Evolutionary conservation across 108 stramenopile species (phyloP).

Genomic region (Conticribra weissflogii): DNA sequence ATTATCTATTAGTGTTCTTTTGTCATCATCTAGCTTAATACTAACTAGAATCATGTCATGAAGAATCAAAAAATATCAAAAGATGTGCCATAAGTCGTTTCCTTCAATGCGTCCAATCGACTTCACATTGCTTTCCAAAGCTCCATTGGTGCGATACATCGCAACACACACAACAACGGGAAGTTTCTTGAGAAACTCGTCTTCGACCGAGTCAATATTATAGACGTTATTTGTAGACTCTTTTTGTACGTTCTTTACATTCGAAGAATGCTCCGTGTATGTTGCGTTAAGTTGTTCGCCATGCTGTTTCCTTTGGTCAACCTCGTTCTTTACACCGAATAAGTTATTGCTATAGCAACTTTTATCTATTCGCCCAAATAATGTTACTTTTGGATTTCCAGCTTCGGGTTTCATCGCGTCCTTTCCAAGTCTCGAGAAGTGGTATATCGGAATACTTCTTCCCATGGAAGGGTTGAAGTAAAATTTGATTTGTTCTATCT

Average conservation of each 20-base stretch:
- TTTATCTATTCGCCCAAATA: slow-evolving; percentile 68
- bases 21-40: too few species aligned
- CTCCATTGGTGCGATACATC: slow-evolving; percentile 88
- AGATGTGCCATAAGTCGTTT: slow-evolving; percentile 81
- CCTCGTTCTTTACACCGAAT: background rate
- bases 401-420: slow-evolving; percentile 12
- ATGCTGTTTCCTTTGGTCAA: background rate
- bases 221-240: too few species aligned
- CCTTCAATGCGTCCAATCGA: slow-evolving; percentile 80
- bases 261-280: too few species aligned
- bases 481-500: slow-evolving; percentile 64
- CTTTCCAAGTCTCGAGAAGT: slow-evolving; percentile 73
- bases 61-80: slow-evolving; percentile 24
- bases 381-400: background rate
- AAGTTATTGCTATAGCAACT: slow-evolving; percentile 17
- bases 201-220: slow-evolving; percentile 6
- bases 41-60: too few species aligned
- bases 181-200: slow-evolving; percentile 41
- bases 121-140: slow-evolving; percentile 77
- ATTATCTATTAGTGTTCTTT: too few species aligned
- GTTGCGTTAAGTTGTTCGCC: too few species aligned
- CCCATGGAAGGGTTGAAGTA: slow-evolving; percentile 57
- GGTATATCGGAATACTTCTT: slow-evolving; percentile 74
- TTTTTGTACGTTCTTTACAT: too few species aligned
- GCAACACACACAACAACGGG: slow-evolving; percentile 91